Percentiles rank a stretch among this genome's conserved stretches.
Conservation (phyloP, 441 rosid genomes). For the Croton setiger region DNA sequence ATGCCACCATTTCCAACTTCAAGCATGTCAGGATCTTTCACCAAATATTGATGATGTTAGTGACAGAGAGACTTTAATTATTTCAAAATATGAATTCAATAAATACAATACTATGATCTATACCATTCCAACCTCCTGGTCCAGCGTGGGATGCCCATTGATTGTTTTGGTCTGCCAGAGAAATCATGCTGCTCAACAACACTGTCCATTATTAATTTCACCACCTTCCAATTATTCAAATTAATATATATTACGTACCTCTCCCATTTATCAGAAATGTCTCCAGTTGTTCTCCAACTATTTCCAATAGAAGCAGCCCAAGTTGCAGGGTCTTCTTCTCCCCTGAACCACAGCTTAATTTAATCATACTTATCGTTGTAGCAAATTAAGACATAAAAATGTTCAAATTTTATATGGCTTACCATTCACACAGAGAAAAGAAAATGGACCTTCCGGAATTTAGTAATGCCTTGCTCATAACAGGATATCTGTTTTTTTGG, state of each 20-base stretch:
- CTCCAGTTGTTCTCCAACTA: constrained; percentile 63
- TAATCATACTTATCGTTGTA: too few species aligned
- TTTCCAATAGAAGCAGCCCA: constrained; percentile 54
- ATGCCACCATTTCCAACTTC: constrained; percentile 64
- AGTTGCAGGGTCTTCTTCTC: constrained; percentile 54
- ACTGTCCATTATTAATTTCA: too few species aligned
- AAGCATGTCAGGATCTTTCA: constrained; percentile 49
- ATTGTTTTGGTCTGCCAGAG: constrained; percentile 43
- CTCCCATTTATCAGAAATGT: constrained; percentile 42
- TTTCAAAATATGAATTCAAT: background rate
- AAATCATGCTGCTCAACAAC: constrained; percentile 35
- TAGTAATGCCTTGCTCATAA: constrained; percentile 35
- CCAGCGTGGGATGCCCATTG: constrained; percentile 45
- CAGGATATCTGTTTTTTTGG: constrained; percentile 32
- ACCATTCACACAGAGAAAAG: constrained; percentile 62
- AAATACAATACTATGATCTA: background rate
- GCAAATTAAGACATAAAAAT: background rate
- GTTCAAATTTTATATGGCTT: background rate
- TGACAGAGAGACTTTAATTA: background rate
- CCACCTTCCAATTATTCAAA: too few species aligned
- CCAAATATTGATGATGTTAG: background rate
- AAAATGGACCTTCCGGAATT: constrained; percentile 46
- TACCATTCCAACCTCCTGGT: constrained; percentile 63
- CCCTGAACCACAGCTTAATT: constrained; percentile 28
- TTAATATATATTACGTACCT: constrained; percentile 27